phyloP scores from a whole-genome alignment of 225 moss, liverwort and hornwort species.

The Pleurozium schreberi region DNA sequence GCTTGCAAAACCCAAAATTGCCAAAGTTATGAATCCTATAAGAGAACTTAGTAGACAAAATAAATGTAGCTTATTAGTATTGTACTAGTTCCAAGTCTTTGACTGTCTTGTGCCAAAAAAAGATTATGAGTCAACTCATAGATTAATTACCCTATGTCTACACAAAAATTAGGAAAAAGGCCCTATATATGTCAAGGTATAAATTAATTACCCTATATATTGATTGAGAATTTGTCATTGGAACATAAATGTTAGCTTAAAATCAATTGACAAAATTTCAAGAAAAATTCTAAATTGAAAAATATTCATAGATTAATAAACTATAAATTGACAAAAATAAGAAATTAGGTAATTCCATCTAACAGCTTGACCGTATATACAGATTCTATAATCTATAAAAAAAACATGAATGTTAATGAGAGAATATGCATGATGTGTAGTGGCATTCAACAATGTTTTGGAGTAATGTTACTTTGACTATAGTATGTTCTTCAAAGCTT shows the following conservation, averaged over 20 bases:
- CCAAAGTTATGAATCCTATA: neutral
- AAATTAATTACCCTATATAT: neutral
- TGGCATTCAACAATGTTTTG: neutral
- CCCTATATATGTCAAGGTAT: neutral
- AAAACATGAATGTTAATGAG: neutral
- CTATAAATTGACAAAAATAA: neutral
- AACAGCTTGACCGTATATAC: accelerated
- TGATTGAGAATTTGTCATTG: neutral
- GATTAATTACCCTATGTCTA: accelerated
- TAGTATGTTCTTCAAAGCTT: neutral
- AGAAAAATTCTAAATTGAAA: neutral
- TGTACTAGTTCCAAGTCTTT: too few species aligned
- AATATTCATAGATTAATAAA: too few species aligned
- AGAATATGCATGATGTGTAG: neutral
- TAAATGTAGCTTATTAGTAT: neutral
- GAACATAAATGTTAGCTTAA: neutral
- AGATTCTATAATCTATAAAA: neutral
- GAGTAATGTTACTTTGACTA: neutral
- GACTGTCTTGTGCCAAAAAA: neutral
- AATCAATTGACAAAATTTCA: neutral
- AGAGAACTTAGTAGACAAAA: neutral
- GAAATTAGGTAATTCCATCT: neutral
- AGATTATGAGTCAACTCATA: too few species aligned
- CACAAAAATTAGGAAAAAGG: too few species aligned
- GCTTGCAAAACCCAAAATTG: neutral